These are phyloP conservation scores for Lachnellula occidentalis DNA, from an alignment of 2,329 filamentous ascomycete genomes.

Conservation along the genomic window DNA sequence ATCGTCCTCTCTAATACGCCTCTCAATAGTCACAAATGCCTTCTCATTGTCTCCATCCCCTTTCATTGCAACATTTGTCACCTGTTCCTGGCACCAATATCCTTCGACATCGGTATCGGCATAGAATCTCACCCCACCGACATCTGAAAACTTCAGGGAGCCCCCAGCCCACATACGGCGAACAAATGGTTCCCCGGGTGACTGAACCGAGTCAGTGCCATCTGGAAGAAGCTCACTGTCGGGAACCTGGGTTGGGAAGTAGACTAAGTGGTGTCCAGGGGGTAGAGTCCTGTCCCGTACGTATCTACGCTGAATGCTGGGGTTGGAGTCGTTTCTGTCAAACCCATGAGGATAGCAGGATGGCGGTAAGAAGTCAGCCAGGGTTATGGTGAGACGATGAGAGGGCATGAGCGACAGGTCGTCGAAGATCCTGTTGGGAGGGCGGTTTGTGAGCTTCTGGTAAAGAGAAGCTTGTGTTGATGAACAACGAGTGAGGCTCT, in stretches of 20 bases:
- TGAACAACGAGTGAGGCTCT: background rate
- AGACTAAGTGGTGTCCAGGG: slow-evolving; percentile 74
- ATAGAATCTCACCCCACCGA: no score
- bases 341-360: slow-evolving; percentile 23
- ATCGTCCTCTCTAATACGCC: slow-evolving; percentile 23
- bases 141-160: slow-evolving; percentile 47
- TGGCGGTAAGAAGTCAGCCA: slow-evolving; percentile 49
- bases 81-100: slow-evolving; percentile 37
- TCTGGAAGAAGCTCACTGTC: slow-evolving; percentile 64
- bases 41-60: slow-evolving; percentile 26
- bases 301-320: background rate
- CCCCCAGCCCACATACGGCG: slow-evolving; percentile 90
- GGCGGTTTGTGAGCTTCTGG: slow-evolving; percentile 20
- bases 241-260: slow-evolving; percentile 70
- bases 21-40: slow-evolving; percentile 27
- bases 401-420: slow-evolving; percentile 57
- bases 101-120: slow-evolving; percentile 19
- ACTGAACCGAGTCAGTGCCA: slow-evolving; percentile 77
- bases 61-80: slow-evolving; percentile 37
- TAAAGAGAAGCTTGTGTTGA: slow-evolving; percentile 13
- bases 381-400: slow-evolving; percentile 58
- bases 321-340: slow-evolving; percentile 14
- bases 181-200: slow-evolving; percentile 64
- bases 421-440: slow-evolving; percentile 34
- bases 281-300: slow-evolving; percentile 33